Percentiles rank a stretch among this genome's conserved stretches.
phyloP scores from a whole-genome alignment of 495 filamentous ascomycete genomes.

The Choiromyces venosus region DNA sequence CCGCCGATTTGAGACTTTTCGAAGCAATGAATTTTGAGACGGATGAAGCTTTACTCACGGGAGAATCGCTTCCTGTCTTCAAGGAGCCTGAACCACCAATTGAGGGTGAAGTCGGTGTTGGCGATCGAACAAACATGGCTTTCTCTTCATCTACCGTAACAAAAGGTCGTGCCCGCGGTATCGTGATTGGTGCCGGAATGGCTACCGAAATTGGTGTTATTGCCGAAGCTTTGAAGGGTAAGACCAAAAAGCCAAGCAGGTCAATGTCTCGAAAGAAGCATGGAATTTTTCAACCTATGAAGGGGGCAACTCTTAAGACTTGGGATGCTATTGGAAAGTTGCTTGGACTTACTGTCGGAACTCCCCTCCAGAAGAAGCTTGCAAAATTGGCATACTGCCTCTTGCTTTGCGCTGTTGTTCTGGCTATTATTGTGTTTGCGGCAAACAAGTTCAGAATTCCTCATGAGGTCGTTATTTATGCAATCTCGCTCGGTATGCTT shows the following conservation, averaged over 20 bases:
- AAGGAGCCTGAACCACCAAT: constrained; percentile 47
- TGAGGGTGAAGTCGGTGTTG: constrained; percentile 55
- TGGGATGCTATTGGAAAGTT: constrained; percentile 62
- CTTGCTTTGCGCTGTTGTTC: constrained; percentile 65
- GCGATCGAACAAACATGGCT: constrained; percentile 63
- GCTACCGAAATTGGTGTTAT: constrained; percentile 80
- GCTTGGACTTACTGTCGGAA: constrained; percentile 70
- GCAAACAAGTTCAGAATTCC: constrained; percentile 65
- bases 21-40: constrained; percentile 73
- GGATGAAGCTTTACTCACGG: constrained; percentile 66
- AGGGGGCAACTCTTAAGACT: constrained; percentile 53
- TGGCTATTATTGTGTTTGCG: constrained; percentile 74
- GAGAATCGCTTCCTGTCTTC: constrained; percentile 61
- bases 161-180: constrained; percentile 62
- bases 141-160: constrained; percentile 63
- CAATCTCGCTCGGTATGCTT: constrained; percentile 58
- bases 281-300: constrained; percentile 55
- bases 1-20: constrained; percentile 67
- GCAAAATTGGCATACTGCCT: constrained; percentile 69
- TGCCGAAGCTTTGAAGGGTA: constrained; percentile 59
- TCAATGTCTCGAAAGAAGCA: constrained; percentile 61
- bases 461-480: constrained; percentile 73
- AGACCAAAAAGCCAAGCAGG: constrained; percentile 55
- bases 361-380: constrained; percentile 75
- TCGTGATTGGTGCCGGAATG: constrained; percentile 71